A percentile compares a stretch with the other conserved stretches of the same genome.
These are phyloP conservation scores for Prinsepia uniflora DNA, from an alignment of 306 rosid species.

Conservation along the genomic window DNA sequence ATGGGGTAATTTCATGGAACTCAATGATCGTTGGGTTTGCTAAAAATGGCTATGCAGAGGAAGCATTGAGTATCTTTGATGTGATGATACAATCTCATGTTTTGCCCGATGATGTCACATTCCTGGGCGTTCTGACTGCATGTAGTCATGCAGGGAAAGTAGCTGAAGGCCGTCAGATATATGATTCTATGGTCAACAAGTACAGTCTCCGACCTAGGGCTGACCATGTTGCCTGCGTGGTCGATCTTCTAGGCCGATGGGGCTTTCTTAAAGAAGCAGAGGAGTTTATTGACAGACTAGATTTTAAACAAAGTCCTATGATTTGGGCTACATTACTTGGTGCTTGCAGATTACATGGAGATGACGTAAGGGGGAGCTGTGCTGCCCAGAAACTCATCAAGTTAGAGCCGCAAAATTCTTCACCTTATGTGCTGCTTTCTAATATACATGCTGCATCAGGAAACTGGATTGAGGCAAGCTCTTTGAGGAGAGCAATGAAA, in stretches of 20 bases:
- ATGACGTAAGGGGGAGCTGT: conserved; percentile 58
- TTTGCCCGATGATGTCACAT: conserved; percentile 67
- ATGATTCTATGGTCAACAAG: conserved; percentile 40
- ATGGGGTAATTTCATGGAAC: conserved; percentile 71
- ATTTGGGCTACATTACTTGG: conserved; percentile 72
- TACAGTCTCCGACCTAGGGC: conserved; percentile 49
- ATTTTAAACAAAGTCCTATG: neutral
- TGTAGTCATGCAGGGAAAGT: conserved; percentile 84
- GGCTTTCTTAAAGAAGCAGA: conserved; percentile 79
- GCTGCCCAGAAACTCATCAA: conserved; percentile 63
- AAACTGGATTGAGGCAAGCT: conserved; percentile 62
- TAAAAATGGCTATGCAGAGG: conserved; percentile 67
- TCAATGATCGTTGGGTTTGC: conserved; percentile 85
- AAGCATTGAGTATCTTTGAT: conserved; percentile 48
- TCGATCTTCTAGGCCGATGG: conserved; percentile 76
- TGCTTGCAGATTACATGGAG: conserved; percentile 81
- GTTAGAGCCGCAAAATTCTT: conserved; percentile 59
- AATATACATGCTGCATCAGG: conserved; percentile 66
- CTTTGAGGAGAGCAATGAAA: conserved; percentile 58
- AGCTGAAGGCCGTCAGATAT: conserved; percentile 53
- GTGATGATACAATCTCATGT: conserved; percentile 46
- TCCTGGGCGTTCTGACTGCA: conserved; percentile 83
- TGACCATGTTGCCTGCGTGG: conserved; percentile 72
- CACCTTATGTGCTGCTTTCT: conserved; percentile 63
- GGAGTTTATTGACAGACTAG: conserved; percentile 23